Evolutionary conservation across 148 eudicot species (phyloP).

Genomic region (Nepenthes mirabilis): DNA sequence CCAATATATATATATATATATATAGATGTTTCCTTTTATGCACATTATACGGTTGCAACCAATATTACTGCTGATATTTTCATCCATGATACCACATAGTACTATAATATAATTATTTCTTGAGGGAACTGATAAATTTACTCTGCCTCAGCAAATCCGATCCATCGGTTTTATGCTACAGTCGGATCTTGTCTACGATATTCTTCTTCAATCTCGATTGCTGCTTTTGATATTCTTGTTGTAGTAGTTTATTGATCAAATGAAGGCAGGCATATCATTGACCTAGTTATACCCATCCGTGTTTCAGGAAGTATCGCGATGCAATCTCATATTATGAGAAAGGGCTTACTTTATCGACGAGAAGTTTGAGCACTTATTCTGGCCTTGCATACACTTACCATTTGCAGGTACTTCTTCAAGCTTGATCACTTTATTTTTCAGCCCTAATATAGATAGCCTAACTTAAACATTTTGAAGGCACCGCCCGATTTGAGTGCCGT

Average conservation of each 20-base stretch:
- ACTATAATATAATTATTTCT: too few species aligned
- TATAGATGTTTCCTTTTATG: too few species aligned
- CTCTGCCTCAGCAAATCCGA: too few species aligned
- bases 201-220: neutral
- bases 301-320: constrained; percentile 63
- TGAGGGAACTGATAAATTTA: too few species aligned
- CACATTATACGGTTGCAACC: too few species aligned
- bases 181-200: neutral
- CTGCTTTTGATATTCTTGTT: neutral
- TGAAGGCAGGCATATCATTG: neutral
- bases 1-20: too few species aligned
- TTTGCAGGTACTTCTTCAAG: constrained; percentile 43
- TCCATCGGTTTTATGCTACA: neutral
- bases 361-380: constrained; percentile 85
- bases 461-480: too few species aligned
- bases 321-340: constrained; percentile 78
- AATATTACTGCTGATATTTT: too few species aligned
- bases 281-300: constrained; percentile 1
- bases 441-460: neutral
- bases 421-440: neutral
- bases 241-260: neutral
- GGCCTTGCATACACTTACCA: constrained; percentile 99
- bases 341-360: constrained; percentile 83
- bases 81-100: too few species aligned
- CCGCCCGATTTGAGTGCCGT: too few species aligned